Base-by-base conservation (phyloP, 78 protist species). In the Dictyostelium capitatum region DNA sequence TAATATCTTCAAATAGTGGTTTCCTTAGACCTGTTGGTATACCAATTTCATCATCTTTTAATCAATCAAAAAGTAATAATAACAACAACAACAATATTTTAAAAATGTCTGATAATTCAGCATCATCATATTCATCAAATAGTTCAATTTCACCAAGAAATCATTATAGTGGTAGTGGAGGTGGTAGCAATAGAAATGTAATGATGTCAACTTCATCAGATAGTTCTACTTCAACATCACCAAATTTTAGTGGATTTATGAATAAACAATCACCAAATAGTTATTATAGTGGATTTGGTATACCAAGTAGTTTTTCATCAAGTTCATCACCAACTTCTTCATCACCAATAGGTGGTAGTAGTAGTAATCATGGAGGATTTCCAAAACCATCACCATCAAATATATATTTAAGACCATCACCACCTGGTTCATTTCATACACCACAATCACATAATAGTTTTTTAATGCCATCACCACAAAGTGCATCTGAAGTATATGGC, bases 11-110 rank as follows among this genome's bases (percentile, higher is more conserved):
- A 2, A 65, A 72, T n/a, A 72, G 79, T 72, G 53, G 79, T 8
- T 72, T 72, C 43, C n/a, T 72, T 15, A 72, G 53, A 72, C 79
- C 79, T 43, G 48, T 72, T 41, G 79, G 79, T 72, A 72, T 72
- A 72, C 79, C 73, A 30, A 1, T 65, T 10, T 65, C 73, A 65
- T 65, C 73, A 12, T 65, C 73, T 14, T 65, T 65, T 30, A 65
- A 65, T 30, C 73, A 65, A 65, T 3, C 69, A 1, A 59, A 59
- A 59, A 57, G 15, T 8, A 62, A 62, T 23, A 59, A 59, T 23
- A 62, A 62, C 25, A 62, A 62, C 25, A 62, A 25, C 12, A 62
- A 62, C 14, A 62, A 5, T 23, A 62, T 37, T 37, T 37, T 37
- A 37, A 37, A 37, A 37, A 37, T 37, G 43, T 37, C 6, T 23